Percentiles rank a stretch among this genome's conserved stretches.
These are phyloP conservation scores for Ustilago cynodontis DNA, from an alignment of 1,284 basidiomycete species.

Conservation along the genomic window DNA sequence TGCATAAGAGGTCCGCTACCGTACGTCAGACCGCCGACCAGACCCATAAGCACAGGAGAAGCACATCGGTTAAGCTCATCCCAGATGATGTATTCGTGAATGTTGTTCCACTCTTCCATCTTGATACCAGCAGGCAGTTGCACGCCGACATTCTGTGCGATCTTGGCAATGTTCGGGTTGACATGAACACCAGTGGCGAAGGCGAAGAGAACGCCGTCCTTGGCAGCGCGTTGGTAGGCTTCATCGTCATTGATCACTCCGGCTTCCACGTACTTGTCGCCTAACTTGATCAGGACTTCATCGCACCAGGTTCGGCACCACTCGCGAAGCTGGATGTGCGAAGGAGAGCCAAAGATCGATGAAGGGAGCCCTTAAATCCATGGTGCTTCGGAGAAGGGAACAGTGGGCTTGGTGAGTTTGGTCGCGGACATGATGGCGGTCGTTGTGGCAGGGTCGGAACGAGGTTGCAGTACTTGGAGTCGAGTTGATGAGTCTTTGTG, in stretches of 20 bases:
- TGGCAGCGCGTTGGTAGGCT: conserved; percentile 53
- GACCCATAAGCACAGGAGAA: conserved; percentile 43
- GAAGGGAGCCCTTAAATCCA: conserved; percentile 58
- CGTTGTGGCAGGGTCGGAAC: no score
- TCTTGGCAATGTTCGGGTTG: conserved; percentile 50
- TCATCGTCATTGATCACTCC: conserved; percentile 41
- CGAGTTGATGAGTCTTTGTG: no score
- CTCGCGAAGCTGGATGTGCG: conserved; percentile 49
- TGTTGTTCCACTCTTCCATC: conserved; percentile 59
- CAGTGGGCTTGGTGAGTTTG: conserved; percentile 50
- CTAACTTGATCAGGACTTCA: conserved; percentile 44
- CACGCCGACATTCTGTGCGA: conserved; percentile 39
- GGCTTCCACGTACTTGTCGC: conserved; percentile 47
- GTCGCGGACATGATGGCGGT: conserved; percentile 22
- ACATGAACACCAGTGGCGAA: conserved; percentile 53
- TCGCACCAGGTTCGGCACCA: conserved; percentile 50
- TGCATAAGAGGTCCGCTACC: conserved; percentile 56
- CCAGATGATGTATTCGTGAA: conserved; percentile 63
- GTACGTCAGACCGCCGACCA: conserved; percentile 46
- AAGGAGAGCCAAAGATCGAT: conserved; percentile 47
- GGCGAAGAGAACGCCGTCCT: conserved; percentile 59
- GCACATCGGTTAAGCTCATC: conserved; percentile 59
- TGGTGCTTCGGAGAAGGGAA: conserved; percentile 52
- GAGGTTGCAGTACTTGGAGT: no score
- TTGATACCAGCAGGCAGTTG: conserved; percentile 52